Evolutionary conservation across 495 filamentous ascomycete species (phyloP), one percentile per base, ranked within the genome.

Genomic region (Daldinia bambusicola): DNA sequence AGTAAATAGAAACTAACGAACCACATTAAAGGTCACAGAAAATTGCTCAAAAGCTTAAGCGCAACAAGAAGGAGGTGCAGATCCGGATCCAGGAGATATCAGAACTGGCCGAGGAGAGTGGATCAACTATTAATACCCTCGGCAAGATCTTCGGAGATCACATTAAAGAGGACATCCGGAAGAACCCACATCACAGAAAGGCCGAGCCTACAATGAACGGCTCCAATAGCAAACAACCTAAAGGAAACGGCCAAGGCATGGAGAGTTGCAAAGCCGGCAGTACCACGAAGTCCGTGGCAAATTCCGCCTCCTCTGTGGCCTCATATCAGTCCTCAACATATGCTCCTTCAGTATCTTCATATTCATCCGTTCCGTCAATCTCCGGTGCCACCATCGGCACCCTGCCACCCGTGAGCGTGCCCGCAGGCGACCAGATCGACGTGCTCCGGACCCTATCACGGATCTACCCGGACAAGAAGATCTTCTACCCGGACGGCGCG

Each of bases 401-500:
- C 37, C 13, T 38, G 2, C 9, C 37, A 38, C 9, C 37, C 2
- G 37, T 38, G 3, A 12, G 9, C 8, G 6, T 38, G 12, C 37
- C 37, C 9, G 6, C 9, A 1, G 9, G 0, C 2, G 53, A 37
- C 1, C 5, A 4, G 26, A 45, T n/a, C 59, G 59, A 62, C n/a
- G 30, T 12, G 12, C 30, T 62, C 26, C 51, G 37, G n/a, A 20
- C 45, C 0, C 52, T 70, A 22, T 14, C 31, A 8, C 10, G 5
- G 14, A 22, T 40, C 10, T 72, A 52, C 60, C 53, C 59, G 16
- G 31, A 61, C 32, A 48, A 45, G n/a, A 70, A 61, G 52, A 9
- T 12, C 1, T 48, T 78, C 13, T 22, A 45, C 2, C 67, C 79
- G 6, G 76, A 80, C 64, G 9, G 57, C 12, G 43, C 61, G 41